A percentile compares a stretch with the other conserved stretches of the same genome.
These are phyloP conservation scores for Alternaria novae-zelandiae DNA, from an alignment of 2,329 filamentous ascomycete species.

Conservation along the genomic window DNA sequence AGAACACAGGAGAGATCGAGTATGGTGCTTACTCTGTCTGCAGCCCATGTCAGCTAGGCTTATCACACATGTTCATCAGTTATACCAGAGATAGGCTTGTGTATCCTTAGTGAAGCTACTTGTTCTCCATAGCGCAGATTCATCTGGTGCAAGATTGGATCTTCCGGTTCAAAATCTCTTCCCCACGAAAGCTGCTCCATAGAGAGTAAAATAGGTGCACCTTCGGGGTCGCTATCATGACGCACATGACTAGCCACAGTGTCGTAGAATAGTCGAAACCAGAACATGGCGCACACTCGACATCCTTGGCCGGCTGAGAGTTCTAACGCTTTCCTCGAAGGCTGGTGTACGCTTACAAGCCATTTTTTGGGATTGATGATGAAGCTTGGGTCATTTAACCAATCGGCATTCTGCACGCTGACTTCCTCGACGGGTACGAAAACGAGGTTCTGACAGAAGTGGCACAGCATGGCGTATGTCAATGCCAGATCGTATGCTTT, in stretches of 20 bases:
- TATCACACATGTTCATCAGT: background rate
- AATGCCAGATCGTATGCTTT: background rate
- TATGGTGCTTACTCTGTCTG: background rate
- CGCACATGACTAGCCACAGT: rapidly evolving
- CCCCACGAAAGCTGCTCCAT: background rate
- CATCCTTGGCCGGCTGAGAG: background rate
- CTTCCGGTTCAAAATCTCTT: no score
- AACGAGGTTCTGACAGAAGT: background rate
- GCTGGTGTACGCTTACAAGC: background rate
- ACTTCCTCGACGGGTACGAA: background rate
- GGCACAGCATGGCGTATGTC: background rate
- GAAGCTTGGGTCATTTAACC: no score
- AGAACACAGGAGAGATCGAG: background rate
- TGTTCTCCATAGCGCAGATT: background rate
- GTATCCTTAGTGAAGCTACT: background rate
- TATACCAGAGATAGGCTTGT: background rate
- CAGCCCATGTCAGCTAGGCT: background rate
- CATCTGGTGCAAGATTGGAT: background rate
- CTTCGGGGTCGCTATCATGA: background rate
- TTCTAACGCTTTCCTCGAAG: background rate
- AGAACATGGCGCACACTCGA: background rate
- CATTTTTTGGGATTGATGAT: rapidly evolving
- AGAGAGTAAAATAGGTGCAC: background rate
- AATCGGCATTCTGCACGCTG: background rate
- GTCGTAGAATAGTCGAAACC: background rate